phyloP scores from a whole-genome alignment of 495 filamentous ascomycete genomes.

The Rhypophila decipiens region DNA sequence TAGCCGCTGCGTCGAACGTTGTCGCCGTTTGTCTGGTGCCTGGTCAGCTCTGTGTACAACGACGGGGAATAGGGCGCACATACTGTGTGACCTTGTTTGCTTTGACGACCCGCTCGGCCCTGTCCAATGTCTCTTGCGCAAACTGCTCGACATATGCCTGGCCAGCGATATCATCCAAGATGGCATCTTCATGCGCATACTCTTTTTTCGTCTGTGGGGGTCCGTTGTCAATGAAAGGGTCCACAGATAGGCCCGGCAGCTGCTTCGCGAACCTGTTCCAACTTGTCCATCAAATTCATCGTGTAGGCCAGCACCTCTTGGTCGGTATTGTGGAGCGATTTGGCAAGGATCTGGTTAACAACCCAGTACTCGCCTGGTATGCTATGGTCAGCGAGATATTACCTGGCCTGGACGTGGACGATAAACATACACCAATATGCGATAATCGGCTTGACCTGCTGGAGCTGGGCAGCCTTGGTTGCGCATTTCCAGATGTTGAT shows the following conservation, averaged over 20 bases:
- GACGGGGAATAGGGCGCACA: slow-evolving; percentile 4
- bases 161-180: slow-evolving; percentile 73
- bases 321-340: slow-evolving; percentile 67
- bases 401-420: slow-evolving; percentile 4
- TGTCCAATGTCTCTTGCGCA: slow-evolving; percentile 74
- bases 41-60: neutral
- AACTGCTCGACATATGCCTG: slow-evolving; percentile 94
- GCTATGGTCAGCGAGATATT: no score
- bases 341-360: slow-evolving; percentile 81
- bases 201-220: slow-evolving; percentile 55
- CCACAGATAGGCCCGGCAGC: neutral
- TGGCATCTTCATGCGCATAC: slow-evolving; percentile 52
- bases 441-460: slow-evolving; percentile 74
- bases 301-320: slow-evolving; percentile 73
- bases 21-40: slow-evolving; percentile 77
- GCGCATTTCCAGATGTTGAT: slow-evolving; percentile 67
- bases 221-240: neutral
- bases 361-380: slow-evolving; percentile 92
- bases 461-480: slow-evolving; percentile 74
- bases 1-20: slow-evolving; percentile 85
- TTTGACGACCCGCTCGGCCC: slow-evolving; percentile 74
- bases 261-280: slow-evolving; percentile 61
- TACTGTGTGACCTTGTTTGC: slow-evolving; percentile 82
- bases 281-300: slow-evolving; percentile 78
- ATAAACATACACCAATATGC: slow-evolving; percentile 83